phyloP scores from a whole-genome alignment of 2,329 filamentous ascomycete genomes.

The Neonectria hederae region DNA sequence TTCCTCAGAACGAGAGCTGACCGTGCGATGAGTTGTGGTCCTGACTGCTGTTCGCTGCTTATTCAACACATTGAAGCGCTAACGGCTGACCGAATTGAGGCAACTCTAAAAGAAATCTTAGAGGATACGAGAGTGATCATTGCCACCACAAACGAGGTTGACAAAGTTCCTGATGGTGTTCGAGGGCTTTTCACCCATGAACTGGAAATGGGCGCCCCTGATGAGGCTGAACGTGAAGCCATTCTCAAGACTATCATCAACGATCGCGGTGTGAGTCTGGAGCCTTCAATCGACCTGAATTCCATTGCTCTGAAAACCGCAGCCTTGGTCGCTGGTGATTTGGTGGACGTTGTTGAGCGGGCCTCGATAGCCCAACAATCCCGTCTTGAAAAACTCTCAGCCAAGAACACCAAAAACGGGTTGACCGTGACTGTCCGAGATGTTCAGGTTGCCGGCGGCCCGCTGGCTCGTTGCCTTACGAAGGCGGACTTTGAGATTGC shows the following conservation, averaged over 20 bases:
- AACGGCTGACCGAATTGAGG: slow-evolving; percentile 88
- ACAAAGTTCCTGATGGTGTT: slow-evolving; percentile 91
- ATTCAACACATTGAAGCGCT: slow-evolving; percentile 90
- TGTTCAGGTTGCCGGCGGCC: slow-evolving; percentile 87
- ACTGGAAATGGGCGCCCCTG: slow-evolving; percentile 90
- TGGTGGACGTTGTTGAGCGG: slow-evolving; percentile 93
- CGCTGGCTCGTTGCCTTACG: slow-evolving; percentile 79
- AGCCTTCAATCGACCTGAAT: slow-evolving; percentile 83
- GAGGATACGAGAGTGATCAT: slow-evolving; percentile 84
- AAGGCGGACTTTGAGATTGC: slow-evolving; percentile 90
- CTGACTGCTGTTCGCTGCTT: slow-evolving; percentile 84
- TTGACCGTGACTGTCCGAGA: slow-evolving; percentile 75
- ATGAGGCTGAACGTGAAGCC: slow-evolving; percentile 90
- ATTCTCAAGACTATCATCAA: slow-evolving; percentile 83
- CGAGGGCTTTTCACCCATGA: slow-evolving; percentile 95
- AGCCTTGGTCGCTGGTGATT: slow-evolving; percentile 90
- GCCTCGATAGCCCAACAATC: slow-evolving; percentile 80
- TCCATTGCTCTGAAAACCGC: slow-evolving; percentile 94
- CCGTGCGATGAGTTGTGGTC: slow-evolving; percentile 86
- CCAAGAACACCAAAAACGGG: slow-evolving; percentile 50
- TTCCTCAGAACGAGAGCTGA: slow-evolving; percentile 89
- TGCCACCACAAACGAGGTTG: slow-evolving; percentile 93
- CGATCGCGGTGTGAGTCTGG: slow-evolving; percentile 78
- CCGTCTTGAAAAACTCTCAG: slow-evolving; percentile 78
- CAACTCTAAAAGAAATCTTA: slow-evolving; percentile 84